These are phyloP conservation scores for Hypoxylon sp. DNA, from an alignment of 2,329 filamentous ascomycete species.

Conservation along the genomic window DNA sequence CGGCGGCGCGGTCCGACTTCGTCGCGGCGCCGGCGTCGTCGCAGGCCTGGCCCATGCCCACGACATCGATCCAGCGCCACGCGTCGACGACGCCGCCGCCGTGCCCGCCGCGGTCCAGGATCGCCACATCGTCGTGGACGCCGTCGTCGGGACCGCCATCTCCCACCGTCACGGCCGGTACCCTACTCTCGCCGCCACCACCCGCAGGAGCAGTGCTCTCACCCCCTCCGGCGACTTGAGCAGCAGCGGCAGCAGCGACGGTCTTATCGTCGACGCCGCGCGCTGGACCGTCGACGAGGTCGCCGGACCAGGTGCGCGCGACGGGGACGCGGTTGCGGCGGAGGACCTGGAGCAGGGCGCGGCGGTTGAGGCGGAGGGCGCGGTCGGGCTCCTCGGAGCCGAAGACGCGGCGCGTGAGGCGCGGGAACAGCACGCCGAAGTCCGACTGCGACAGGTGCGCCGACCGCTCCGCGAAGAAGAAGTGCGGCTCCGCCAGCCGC, in stretches of 20 bases:
- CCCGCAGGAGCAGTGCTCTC: neutral
- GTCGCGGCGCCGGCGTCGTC: slow-evolving; percentile 8
- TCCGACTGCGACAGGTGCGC: slow-evolving; percentile 86
- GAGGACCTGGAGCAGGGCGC: slow-evolving; percentile 65
- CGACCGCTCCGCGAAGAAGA: slow-evolving; percentile 78
- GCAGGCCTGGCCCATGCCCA: slow-evolving; percentile 53
- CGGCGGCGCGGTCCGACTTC: slow-evolving; percentile 31
- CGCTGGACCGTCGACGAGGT: slow-evolving; percentile 56
- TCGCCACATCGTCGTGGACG: slow-evolving; percentile 57
- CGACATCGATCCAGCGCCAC: slow-evolving; percentile 63
- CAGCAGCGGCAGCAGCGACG: neutral
- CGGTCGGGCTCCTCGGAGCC: slow-evolving; percentile 65
- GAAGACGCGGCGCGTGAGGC: slow-evolving; percentile 67
- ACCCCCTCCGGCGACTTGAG: slow-evolving; percentile 46
- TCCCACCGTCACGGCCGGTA: slow-evolving; percentile 1
- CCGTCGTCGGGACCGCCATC: slow-evolving; percentile 38
- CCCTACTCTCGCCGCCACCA: no score
- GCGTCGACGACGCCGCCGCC: slow-evolving; percentile 50
- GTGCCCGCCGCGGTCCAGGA: slow-evolving; percentile 55
- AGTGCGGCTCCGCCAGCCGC: slow-evolving; percentile 62
- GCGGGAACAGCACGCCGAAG: slow-evolving; percentile 83
- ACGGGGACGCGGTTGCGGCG: slow-evolving; percentile 59
- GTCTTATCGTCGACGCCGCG: neutral
- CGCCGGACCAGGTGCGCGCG: slow-evolving; percentile 57
- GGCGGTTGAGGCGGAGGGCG: slow-evolving; percentile 64